phyloP scores from a whole-genome alignment of 139 green algal genomes.

The Chlorella sp. region DNA sequence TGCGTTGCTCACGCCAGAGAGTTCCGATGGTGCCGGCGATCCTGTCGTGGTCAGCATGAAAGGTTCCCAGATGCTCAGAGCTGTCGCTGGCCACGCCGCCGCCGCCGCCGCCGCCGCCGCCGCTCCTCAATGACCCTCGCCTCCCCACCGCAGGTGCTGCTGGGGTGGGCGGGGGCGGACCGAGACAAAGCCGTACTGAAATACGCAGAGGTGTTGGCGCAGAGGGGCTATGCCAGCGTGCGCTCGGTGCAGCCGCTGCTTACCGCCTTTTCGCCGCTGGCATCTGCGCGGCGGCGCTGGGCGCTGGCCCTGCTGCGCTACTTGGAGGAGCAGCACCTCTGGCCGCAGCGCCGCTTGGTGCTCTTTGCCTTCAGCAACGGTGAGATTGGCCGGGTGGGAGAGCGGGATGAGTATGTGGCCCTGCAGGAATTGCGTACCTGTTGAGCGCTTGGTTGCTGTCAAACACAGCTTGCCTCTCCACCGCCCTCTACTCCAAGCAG shows the following conservation, averaged over 20 bases:
- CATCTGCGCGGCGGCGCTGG: background rate
- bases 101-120: background rate
- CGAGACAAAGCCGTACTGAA: conserved; percentile 25
- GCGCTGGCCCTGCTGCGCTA: conserved; percentile 9
- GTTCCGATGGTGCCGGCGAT: no score
- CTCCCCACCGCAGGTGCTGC: conserved; percentile 5
- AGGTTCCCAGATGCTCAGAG: no score
- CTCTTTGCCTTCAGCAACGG: conserved; percentile 30
- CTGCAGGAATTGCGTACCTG: no score
- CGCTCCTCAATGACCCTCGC: background rate
- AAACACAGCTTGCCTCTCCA: no score
- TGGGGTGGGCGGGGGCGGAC: conserved; percentile 10
- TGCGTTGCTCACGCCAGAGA: no score
- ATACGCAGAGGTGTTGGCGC: conserved; percentile 27
- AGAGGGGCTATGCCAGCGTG: conserved; percentile 2
- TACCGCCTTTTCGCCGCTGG: conserved; percentile 19
- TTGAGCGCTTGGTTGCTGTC: no score
- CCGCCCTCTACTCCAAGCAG: no score
- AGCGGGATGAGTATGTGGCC: no score
- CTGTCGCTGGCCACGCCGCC: background rate
- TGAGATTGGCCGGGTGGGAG: background rate
- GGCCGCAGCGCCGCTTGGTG: conserved; percentile 18
- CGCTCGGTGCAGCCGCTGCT: conserved; percentile 9
- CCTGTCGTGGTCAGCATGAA: no score
- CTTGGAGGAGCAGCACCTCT: background rate